Conservation (phyloP, 2,329 filamentous ascomycete genomes). For the Exutisphaerella laricina region DNA sequence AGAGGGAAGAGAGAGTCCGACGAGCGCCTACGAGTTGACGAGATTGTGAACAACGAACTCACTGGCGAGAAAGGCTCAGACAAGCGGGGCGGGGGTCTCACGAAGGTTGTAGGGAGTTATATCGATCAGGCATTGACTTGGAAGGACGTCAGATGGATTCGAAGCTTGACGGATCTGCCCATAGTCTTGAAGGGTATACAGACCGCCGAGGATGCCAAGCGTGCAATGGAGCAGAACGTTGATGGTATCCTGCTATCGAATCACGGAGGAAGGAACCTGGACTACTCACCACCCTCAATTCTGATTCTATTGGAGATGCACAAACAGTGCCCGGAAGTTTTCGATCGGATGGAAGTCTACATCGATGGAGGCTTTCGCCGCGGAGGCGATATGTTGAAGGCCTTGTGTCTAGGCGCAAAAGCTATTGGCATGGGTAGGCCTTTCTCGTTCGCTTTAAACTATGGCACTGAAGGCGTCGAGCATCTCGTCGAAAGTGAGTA, state of each 20-base stretch:
- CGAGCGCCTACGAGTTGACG: constrained; percentile 31
- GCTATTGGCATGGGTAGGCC: constrained; percentile 57
- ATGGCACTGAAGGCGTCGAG: constrained; percentile 50
- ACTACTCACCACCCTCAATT: constrained; percentile 45
- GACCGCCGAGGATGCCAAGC: constrained; percentile 35
- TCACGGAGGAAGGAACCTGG: constrained; percentile 42
- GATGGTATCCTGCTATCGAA: constrained; percentile 42
- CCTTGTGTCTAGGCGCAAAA: constrained; percentile 57
- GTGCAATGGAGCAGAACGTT: constrained; percentile 38
- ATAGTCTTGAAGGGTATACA: constrained; percentile 36
- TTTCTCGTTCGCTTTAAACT: constrained; percentile 54
- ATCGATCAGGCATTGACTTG: constrained; percentile 51
- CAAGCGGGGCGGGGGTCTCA: constrained; percentile 47
- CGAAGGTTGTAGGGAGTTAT: constrained; percentile 49
- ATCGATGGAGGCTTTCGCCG: constrained; percentile 60
- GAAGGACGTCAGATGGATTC: constrained; percentile 41
- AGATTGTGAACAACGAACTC: constrained; percentile 24
- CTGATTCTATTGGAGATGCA: constrained; percentile 57
- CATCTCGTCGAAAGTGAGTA: constrained; percentile 27
- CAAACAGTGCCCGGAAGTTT: constrained; percentile 49
- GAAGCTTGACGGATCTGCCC: constrained; percentile 27
- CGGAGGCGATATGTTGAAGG: constrained; percentile 63
- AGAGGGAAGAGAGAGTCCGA: constrained; percentile 51
- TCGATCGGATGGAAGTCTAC: constrained; percentile 44
- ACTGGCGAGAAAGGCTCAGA: constrained; percentile 43